Evolutionary conservation across 495 filamentous ascomycete species (phyloP), one percentile per base, ranked within the genome.

Genomic region (Aspergillus taichungensis): DNA sequence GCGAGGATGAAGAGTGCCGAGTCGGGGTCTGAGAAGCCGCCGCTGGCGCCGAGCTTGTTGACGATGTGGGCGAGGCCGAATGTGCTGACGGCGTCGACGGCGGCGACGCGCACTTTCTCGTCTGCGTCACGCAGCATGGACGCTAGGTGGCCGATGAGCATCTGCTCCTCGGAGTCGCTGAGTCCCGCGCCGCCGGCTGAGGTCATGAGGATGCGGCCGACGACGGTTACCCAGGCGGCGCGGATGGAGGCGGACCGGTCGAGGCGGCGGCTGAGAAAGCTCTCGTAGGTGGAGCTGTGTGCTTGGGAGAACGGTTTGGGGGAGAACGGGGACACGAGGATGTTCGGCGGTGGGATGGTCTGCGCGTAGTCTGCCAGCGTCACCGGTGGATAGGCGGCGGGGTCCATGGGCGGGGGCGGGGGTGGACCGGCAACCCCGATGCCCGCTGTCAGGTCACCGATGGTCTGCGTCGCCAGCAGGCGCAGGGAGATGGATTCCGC

Each of bases 381-480:
- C 31, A 84, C 69, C 10, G 85, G 84, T 6, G 90, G 90, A 54
- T 90, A 94, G 31, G 81, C 79, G 2, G 82, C 72, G 31, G 90
- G 84, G 56, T 96, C 86, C 58, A 92, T 77, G 6, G 72, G 61
- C 10, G 83, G 77, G 13, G 80, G 64, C 7, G 84, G 79, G 14
- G 88, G 87, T 40, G 84, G 85, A 3, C 90, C 90, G 48, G 88
- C 86, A 49, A 90, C 84, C 45, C 90, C 89, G 56, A 95, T 90
- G 8, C 90, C 90, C 13, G 89, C 79, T 12, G 92, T 80, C 65
- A 99, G 87, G 55, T 97, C 92, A 29, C 92, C 92, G 28, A 99
- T 75, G 0, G 92, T 96, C 60, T 97, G 85, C 0, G 88, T 94
- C 8, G 89, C 91, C 18, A 97, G 69, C 34, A 88, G 73, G 30